Percentiles rank a stretch among this genome's conserved stretches.
phyloP scores from a whole-genome alignment of 306 rosid species.

The Vigna radiata region DNA sequence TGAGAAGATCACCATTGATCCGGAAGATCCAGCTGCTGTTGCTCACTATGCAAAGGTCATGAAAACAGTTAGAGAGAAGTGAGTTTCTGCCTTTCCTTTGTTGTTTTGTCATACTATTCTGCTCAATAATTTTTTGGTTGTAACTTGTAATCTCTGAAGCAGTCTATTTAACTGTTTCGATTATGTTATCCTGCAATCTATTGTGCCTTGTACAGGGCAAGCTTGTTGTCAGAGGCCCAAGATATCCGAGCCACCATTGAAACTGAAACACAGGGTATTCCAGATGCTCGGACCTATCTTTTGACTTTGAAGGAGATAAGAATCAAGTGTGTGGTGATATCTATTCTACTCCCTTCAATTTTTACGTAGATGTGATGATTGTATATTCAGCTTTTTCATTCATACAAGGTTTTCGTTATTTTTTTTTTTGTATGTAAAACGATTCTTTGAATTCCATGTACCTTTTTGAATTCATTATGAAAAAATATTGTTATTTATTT shows the following conservation, averaged over 20 bases:
- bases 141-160: constrained; percentile 2
- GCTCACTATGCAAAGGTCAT: constrained; percentile 85
- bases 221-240: constrained; percentile 71
- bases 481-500: constrained; percentile 17
- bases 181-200: constrained; percentile 24
- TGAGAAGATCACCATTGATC: constrained; percentile 93
- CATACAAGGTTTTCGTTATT: not conserved
- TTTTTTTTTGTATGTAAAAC: constrained; percentile 22
- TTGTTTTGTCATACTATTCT: constrained; percentile 1
- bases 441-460: not conserved
- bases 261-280: constrained; percentile 67
- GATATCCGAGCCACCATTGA: constrained; percentile 65
- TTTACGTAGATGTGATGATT: constrained; percentile 36
- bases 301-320: constrained; percentile 85
- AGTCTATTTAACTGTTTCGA: not conserved
- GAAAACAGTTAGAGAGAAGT: constrained; percentile 87
- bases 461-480: constrained; percentile 13
- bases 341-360: constrained; percentile 36
- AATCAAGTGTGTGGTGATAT: constrained; percentile 58
- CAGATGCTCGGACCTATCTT: constrained; percentile 91
- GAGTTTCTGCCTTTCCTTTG: constrained; percentile 51
- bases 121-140: constrained; percentile 3
- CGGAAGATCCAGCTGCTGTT: constrained; percentile 89
- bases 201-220: constrained; percentile 66
- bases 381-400: not conserved